phyloP scores from a whole-genome alignment of 148 eudicot genomes.

The Nyssa sinensis region DNA sequence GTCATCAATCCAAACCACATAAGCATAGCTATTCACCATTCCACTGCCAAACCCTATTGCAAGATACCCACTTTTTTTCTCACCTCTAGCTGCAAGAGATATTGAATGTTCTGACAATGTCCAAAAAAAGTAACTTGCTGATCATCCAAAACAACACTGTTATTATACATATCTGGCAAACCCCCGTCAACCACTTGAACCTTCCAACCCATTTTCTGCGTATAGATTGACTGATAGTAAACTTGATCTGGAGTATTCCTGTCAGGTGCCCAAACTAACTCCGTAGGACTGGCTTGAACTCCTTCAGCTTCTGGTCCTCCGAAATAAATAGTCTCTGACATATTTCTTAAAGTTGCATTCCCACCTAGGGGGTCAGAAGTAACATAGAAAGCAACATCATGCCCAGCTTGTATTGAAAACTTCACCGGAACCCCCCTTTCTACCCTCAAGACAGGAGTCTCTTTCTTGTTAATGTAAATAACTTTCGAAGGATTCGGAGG shows the following conservation, averaged over 20 bases:
- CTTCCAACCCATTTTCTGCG: conserved; percentile 95
- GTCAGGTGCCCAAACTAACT: conserved; percentile 76
- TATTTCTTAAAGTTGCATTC: conserved; percentile 80
- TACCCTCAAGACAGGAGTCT: conserved; percentile 79
- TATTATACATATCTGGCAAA: conserved; percentile 86
- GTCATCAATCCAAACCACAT: conserved; percentile 91
- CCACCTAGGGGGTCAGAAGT: conserved; percentile 93
- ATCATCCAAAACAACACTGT: conserved; percentile 85
- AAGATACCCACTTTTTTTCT: conserved; percentile 89
- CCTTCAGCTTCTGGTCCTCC: conserved; percentile 87
- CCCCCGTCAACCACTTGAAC: conserved; percentile 98
- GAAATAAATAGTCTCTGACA: conserved; percentile 72
- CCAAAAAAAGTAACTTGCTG: conserved; percentile 92
- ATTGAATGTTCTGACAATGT: conserved; percentile 69
- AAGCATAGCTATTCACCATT: conserved; percentile 85
- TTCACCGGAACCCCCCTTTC: conserved; percentile 91
- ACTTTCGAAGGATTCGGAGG: conserved; percentile 92
- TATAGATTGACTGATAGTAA: conserved; percentile 72
- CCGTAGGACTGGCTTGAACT: conserved; percentile 81
- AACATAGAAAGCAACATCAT: conserved; percentile 83
- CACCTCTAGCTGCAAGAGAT: conserved; percentile 84
- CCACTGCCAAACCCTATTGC: conserved; percentile 86
- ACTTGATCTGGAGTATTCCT: conserved; percentile 91
- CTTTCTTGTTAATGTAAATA: conserved; percentile 86
- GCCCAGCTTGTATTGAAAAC: conserved; percentile 96